These are phyloP conservation scores for Lepidium africanum DNA, from an alignment of 345 rosid genomes.

Conservation along the genomic window DNA sequence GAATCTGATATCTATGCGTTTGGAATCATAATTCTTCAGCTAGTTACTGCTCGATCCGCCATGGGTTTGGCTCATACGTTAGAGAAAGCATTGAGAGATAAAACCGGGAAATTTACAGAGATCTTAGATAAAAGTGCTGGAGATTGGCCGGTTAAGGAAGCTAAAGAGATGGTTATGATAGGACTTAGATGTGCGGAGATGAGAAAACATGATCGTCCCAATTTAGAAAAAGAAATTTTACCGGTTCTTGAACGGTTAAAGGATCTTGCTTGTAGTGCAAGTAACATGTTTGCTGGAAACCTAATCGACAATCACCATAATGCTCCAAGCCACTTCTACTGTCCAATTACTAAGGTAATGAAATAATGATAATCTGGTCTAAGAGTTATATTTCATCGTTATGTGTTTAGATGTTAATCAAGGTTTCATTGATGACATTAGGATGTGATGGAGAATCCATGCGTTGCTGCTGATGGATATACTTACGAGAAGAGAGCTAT, in stretches of 20 bases:
- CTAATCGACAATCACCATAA: not conserved
- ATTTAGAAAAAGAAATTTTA: slow-evolving; percentile 49
- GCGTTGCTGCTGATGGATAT: slow-evolving; percentile 88
- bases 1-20: slow-evolving; percentile 80
- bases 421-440: slow-evolving; percentile 18
- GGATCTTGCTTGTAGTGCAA: slow-evolving; percentile 38
- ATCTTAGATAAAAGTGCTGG: slow-evolving; percentile 69
- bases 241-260: slow-evolving; percentile 62
- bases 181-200: slow-evolving; percentile 77
- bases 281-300: slow-evolving; percentile 6
- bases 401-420: not conserved
- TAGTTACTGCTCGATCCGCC: slow-evolving; percentile 66
- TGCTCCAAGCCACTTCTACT: slow-evolving; percentile 64
- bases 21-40: slow-evolving; percentile 72
- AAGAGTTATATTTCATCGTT: too few relatives aligned
- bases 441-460: slow-evolving; percentile 82
- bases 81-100: slow-evolving; percentile 58
- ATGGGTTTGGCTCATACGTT: slow-evolving; percentile 54
- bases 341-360: slow-evolving; percentile 68
- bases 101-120: slow-evolving; percentile 35
- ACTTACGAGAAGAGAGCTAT: slow-evolving; percentile 67
- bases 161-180: slow-evolving; percentile 50
- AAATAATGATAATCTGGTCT: not conserved
- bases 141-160: slow-evolving; percentile 71
- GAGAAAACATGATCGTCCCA: slow-evolving; percentile 70